These are phyloP conservation scores for Acacia melanoxylon DNA, from an alignment of 306 rosid species.

Conservation along the genomic window DNA sequence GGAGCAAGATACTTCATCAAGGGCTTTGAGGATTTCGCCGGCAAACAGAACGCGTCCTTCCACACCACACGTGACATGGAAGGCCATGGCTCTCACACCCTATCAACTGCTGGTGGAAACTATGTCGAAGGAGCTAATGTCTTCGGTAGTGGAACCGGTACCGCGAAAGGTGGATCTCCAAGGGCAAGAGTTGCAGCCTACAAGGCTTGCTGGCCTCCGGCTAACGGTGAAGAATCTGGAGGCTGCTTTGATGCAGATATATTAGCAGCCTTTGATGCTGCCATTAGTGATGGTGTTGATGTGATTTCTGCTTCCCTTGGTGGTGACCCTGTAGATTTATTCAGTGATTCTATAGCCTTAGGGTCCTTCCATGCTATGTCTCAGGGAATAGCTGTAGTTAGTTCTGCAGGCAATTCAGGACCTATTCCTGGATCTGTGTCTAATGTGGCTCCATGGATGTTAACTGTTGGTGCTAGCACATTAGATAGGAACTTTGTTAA, in stretches of 20 bases:
- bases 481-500: slow-evolving; percentile 44
- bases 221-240: not conserved
- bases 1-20: slow-evolving; percentile 76
- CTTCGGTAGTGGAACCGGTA: slow-evolving; percentile 66
- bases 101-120: slow-evolving; percentile 88
- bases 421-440: slow-evolving; percentile 23
- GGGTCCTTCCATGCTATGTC: slow-evolving; percentile 69
- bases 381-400: slow-evolving; percentile 49
- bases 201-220: slow-evolving; percentile 70
- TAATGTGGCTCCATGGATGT: slow-evolving; percentile 57
- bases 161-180: slow-evolving; percentile 92
- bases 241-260: slow-evolving; percentile 70
- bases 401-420: slow-evolving; percentile 64
- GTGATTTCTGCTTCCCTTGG: slow-evolving; percentile 64
- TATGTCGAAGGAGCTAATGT: slow-evolving; percentile 46
- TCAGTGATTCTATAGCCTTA: slow-evolving; percentile 28
- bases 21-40: slow-evolving; percentile 28
- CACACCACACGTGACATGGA: slow-evolving; percentile 49
- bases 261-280: slow-evolving; percentile 72
- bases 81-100: slow-evolving; percentile 90
- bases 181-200: slow-evolving; percentile 74
- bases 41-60: not conserved
- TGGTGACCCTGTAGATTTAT: slow-evolving; percentile 4
- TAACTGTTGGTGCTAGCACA: slow-evolving; percentile 86
- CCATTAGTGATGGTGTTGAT: slow-evolving; percentile 76